Evolutionary conservation across 2,329 filamentous ascomycete species (phyloP), one percentile per base, ranked within the genome.

Genomic region (Cercospora sojina): DNA sequence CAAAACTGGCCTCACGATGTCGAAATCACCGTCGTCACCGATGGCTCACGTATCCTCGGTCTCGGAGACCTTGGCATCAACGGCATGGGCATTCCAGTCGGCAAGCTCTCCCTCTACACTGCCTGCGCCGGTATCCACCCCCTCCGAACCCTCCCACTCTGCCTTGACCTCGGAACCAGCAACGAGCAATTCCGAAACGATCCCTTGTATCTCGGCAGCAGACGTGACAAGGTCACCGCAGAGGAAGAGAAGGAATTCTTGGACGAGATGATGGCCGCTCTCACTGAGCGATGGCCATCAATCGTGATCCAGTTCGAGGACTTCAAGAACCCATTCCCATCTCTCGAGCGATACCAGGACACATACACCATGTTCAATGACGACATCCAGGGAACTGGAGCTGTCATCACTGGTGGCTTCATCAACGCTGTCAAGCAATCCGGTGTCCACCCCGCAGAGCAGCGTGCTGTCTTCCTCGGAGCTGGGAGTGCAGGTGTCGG

Each of bases 321-420:
- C 77, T 98, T 97, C 80, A 96, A 98, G 84, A 96, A 94, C 76
- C 94, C 95, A 56, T 99, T 98, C 86, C 90, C 91, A 69, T 94
- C 96, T 75, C 87, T 98, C 47, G 91, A 95, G 78, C 88, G 92
- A 67, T 98, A 98, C 82, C 90, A 92, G 73, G 85, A 93, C 78
- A 87, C 85, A 71, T 94, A 97, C 84, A 93, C 91, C 80, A 96
- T 92, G 85, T 99, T 99, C 87, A 98, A 98, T 80, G 95, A 98
- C 77, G 94, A 99, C 78, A 95, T 99, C 77, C 94, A 98, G 83
- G 94, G 94, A 72, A 98, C 95, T 73, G 95, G 95, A 74, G 93
- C 94, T 70, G 95, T 99, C 75, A 93, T 98, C 69, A 86, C 97
- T 64, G 94, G 87, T 70, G 94, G 94, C 73, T 85, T 91, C 79